These are phyloP conservation scores for Durusdinium trenchii DNA, from an alignment of 73 alveolate species.

Conservation along the genomic window DNA sequence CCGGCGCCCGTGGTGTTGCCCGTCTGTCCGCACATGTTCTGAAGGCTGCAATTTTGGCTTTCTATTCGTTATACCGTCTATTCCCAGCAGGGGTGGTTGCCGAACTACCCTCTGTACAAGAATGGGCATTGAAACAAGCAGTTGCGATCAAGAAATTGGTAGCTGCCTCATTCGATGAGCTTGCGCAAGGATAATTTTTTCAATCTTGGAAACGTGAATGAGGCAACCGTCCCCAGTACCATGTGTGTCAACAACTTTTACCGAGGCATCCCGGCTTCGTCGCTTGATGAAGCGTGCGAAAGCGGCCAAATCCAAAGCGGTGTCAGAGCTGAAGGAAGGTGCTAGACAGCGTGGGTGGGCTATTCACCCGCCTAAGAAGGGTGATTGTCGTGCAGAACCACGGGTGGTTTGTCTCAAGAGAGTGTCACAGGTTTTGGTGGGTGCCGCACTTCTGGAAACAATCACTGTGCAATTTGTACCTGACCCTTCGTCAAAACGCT, in stretches of 20 bases:
- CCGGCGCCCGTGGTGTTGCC: not conserved
- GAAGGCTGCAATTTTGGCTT: not conserved
- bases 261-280: slow-evolving; percentile 49
- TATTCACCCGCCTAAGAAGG: not conserved
- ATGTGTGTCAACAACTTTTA: not conserved
- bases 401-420: not conserved
- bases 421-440: not conserved
- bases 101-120: not conserved
- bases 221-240: not conserved
- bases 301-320: not conserved
- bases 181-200: not conserved
- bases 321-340: not conserved
- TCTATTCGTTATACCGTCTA: not conserved
- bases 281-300: not conserved
- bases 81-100: not conserved
- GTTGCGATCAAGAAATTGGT: not conserved
- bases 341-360: not conserved
- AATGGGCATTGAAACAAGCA: not conserved
- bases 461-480: not conserved
- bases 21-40: not conserved
- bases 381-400: not conserved
- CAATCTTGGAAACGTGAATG: not conserved
- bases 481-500: not conserved
- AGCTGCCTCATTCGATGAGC: not conserved
- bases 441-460: too few relatives aligned